Percentiles rank a stretch among this genome's conserved stretches.
Conservation (phyloP, 129 eudicot species). For the Tagetes patula region DNA sequence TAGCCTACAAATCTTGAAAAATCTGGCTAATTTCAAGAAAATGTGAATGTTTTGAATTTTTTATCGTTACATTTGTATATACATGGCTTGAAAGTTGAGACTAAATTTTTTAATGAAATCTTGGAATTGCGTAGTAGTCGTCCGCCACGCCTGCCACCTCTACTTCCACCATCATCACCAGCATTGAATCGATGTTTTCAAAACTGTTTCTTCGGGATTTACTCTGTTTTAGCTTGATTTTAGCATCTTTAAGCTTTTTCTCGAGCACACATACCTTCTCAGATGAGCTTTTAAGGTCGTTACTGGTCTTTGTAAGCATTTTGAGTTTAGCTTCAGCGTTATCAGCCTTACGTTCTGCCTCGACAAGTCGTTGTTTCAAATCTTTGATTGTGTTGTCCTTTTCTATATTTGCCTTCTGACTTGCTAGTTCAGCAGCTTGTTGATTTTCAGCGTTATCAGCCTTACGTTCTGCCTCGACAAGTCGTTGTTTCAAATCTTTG, state of each 20-base stretch:
- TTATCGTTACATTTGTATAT: neutral
- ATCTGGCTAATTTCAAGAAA: constrained; percentile 14
- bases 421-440: neutral
- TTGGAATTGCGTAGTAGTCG: constrained; percentile 31
- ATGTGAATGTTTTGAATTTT: constrained; percentile 2
- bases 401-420: constrained; percentile 13
- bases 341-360: constrained; percentile 53
- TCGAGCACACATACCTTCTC: constrained; percentile 58
- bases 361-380: constrained; percentile 28
- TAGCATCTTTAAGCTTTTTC: constrained; percentile 62
- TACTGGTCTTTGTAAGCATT: constrained; percentile 47
- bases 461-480: constrained; percentile 44
- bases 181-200: constrained; percentile 29
- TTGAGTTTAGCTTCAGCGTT: constrained; percentile 56
- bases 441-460: constrained; percentile 36
- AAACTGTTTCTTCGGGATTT: constrained; percentile 30
- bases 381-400: constrained; percentile 21
- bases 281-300: constrained; percentile 29
- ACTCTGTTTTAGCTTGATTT: constrained; percentile 41
- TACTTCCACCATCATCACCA: constrained; percentile 33
- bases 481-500: constrained; percentile 29
- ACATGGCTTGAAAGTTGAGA: neutral
- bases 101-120: constrained; percentile 27
- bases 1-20: constrained; percentile 18
- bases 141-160: constrained; percentile 26